Evolutionary conservation across 768 basidiomycete genomes (phyloP), one percentile per base, ranked within the genome.

Genomic region (Tremella yokohamensis): DNA sequence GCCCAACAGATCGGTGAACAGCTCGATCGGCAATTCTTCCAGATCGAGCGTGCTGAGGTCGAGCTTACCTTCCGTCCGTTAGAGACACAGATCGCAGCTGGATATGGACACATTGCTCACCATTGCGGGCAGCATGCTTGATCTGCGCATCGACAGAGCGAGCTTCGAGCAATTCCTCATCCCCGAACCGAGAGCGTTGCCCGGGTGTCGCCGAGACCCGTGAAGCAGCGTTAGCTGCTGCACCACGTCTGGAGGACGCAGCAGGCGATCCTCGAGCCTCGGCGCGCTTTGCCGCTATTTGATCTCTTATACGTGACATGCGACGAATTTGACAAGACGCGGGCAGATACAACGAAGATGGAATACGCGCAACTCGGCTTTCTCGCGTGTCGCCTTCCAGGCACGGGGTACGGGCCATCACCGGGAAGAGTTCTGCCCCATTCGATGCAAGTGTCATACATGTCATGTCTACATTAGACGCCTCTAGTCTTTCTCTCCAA

Each of bases 401-500:
- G n/a, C n/a, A n/a, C n/a, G n/a, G n/a, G n/a, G n/a, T n/a, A n/a
- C n/a, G n/a, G n/a, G n/a, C n/a, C n/a, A n/a, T n/a, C n/a, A n/a
- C n/a, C n/a, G n/a, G n/a, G n/a, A n/a, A n/a, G n/a, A n/a, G n/a
- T n/a, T n/a, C n/a, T n/a, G n/a, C n/a, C n/a, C n/a, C n/a, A n/a
- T n/a, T 34, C 29, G 29, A 34, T 34, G 29, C 29, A 34, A 34
- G 29, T 34, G 29, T 34, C 29, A 34, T 34, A 11, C 11, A 34
- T 34, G 4, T 34, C 29, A 34, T 34, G 11, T 34, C 29, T 34
- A 34, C 29, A 34, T 34, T 4, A 34, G 29, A 34, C 29, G 29
- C 6, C 29, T 34, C 29, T 34, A 79, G 63, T 79, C 78, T 72
- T 78, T 79, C 72, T 79, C 78, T 8, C 76, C 78, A 3, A 79